phyloP scores from a whole-genome alignment of 2,329 filamentous ascomycete genomes.

The Venturia oleaginea region DNA sequence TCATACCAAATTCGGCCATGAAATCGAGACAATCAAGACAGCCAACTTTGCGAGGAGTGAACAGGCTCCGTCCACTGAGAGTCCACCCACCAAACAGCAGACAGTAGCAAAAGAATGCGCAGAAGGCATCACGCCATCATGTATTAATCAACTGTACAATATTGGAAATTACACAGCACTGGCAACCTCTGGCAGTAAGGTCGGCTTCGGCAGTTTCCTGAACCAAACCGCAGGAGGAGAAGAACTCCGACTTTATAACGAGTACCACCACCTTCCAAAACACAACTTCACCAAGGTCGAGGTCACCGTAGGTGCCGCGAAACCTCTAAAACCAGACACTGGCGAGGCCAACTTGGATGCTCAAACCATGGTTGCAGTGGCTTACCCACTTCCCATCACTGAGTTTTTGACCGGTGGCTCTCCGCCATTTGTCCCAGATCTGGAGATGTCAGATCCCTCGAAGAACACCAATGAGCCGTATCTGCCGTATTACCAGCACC shows the following conservation, averaged over 20 bases:
- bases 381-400: conserved; percentile 8
- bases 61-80: background rate
- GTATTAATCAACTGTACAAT: conserved; percentile 39
- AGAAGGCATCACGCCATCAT: conserved; percentile 35
- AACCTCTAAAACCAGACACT: background rate
- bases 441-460: conserved; percentile 34
- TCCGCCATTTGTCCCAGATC: conserved; percentile 35
- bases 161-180: conserved; percentile 32
- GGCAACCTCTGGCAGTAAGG: conserved; percentile 22
- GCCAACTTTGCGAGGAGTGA: background rate
- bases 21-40: background rate
- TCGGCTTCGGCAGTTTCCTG: conserved; percentile 6
- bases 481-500: conserved; percentile 30
- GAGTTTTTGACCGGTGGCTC: conserved; percentile 10
- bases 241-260: background rate
- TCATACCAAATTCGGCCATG: background rate
- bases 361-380: background rate
- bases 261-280: background rate
- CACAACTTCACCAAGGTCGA: conserved; percentile 11
- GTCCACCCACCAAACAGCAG: background rate
- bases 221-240: background rate
- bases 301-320: conserved; percentile 4
- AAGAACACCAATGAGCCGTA: conserved; percentile 41
- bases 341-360: conserved; percentile 11
- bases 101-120: conserved; percentile 25